Conservation (phyloP, 805 yeast species). For the Kluyveromyces nonfermentans region DNA sequence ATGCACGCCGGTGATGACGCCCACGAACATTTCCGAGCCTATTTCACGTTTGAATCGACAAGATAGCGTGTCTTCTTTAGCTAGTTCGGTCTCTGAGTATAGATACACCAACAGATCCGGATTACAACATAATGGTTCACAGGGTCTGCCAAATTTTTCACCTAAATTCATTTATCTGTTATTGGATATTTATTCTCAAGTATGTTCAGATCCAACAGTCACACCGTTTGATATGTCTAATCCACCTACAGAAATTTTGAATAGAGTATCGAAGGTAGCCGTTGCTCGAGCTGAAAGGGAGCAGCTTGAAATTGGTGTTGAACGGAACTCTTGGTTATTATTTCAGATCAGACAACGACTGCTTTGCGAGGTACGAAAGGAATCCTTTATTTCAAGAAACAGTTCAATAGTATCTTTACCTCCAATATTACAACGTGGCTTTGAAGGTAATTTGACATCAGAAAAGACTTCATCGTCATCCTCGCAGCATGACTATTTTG, state of each 20-base stretch:
- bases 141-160: constrained; percentile 16
- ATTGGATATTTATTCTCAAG: constrained; percentile 37
- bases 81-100: constrained; percentile 23
- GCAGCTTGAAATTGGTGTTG: constrained; percentile 32
- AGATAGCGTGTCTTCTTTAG: constrained; percentile 21
- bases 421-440: constrained; percentile 9
- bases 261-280: constrained; percentile 49
- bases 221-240: constrained; percentile 59
- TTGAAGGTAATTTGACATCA: neutral
- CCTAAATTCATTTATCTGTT: constrained; percentile 37
- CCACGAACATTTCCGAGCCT: constrained; percentile 8
- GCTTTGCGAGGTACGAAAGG: constrained; percentile 25
- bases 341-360: constrained; percentile 33
- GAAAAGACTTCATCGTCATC: neutral
- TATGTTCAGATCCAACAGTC: constrained; percentile 46
- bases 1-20: constrained; percentile 9
- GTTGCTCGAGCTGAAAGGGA: constrained; percentile 29
- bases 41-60: constrained; percentile 13
- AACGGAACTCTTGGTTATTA: constrained; percentile 30
- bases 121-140: neutral
- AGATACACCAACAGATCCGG: constrained; percentile 4
- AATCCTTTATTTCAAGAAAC: constrained; percentile 22
- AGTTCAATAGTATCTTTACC: constrained; percentile 20
- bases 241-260: constrained; percentile 62
- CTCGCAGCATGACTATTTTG: constrained; percentile 2